A percentile compares a stretch with the other conserved stretches of the same genome.
phyloP scores from a whole-genome alignment of 441 rosid genomes.

The Capsella rubella region DNA sequence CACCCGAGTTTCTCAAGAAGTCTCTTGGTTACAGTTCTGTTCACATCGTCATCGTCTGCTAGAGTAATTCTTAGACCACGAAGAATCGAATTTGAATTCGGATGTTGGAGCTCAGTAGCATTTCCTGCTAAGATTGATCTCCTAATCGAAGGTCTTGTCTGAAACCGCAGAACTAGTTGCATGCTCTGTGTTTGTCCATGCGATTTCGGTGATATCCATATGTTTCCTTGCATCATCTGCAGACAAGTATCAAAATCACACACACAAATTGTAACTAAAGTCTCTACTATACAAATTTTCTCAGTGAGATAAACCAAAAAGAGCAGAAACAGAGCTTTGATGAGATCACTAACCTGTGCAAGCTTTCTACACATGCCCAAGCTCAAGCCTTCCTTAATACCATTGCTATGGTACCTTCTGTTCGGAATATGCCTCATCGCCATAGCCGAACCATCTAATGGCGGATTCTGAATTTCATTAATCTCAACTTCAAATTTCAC shows the following conservation, averaged over 20 bases:
- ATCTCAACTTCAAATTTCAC: constrained; percentile 73
- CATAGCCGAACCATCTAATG: constrained; percentile 43
- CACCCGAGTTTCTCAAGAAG: constrained; percentile 71
- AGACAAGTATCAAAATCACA: constrained; percentile 22
- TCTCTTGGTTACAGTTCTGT: constrained; percentile 61
- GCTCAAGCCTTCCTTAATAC: constrained; percentile 16
- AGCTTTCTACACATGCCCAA: constrained; percentile 51
- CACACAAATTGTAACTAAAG: neutral
- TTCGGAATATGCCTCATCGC: constrained; percentile 42
- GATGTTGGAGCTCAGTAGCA: constrained; percentile 53
- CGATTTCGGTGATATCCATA: constrained; percentile 61
- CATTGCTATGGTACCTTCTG: constrained; percentile 49
- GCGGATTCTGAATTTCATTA: constrained; percentile 47
- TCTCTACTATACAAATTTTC: neutral
- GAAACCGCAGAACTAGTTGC: constrained; percentile 66
- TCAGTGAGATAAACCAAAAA: neutral
- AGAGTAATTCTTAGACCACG: too few species aligned
- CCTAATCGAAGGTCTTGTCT: constrained; percentile 48
- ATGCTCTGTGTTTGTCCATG: constrained; percentile 63
- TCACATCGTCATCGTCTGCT: too few species aligned
- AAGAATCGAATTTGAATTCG: constrained; percentile 35
- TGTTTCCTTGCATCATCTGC: constrained; percentile 84
- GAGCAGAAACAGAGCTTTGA: constrained; percentile 10
- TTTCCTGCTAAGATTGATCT: constrained; percentile 45
- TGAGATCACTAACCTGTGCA: constrained; percentile 60